These are phyloP conservation scores for Typha latifolia DNA, from an alignment of 176 grass and related monocot genomes.

Conservation along the genomic window DNA sequence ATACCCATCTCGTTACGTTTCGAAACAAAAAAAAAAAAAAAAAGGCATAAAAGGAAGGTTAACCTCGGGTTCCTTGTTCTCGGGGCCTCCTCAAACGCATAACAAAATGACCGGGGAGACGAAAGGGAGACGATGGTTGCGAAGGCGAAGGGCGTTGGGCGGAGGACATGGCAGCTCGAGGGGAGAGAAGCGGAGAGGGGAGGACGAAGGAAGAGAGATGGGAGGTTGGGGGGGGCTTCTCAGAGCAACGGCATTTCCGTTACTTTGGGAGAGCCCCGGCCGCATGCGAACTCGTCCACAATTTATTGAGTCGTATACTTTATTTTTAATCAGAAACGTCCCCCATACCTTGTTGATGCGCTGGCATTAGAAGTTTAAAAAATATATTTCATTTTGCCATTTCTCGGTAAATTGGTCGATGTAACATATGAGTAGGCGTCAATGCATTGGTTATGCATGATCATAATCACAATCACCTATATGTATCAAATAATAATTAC, in stretches of 20 bases:
- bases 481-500: too few species aligned
- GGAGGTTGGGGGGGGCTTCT: background rate
- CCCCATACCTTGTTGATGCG: background rate
- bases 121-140: background rate
- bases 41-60: background rate
- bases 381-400: too few species aligned
- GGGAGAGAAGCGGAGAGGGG: background rate
- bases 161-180: background rate
- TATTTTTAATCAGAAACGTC: background rate
- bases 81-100: constrained; percentile 8
- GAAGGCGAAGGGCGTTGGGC: background rate
- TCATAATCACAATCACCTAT: too few species aligned
- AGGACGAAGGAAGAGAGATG: background rate
- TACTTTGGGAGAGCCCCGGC: background rate
- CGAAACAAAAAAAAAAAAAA: background rate
- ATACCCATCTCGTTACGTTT: too few species aligned
- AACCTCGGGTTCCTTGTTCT: constrained; percentile 6
- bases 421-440: too few species aligned
- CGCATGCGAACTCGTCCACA: background rate
- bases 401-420: too few species aligned
- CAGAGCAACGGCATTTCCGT: constrained; percentile 13
- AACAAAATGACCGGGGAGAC: constrained; percentile 5
- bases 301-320: background rate
- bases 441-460: too few species aligned
- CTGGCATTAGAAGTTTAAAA: too few species aligned